These are phyloP conservation scores for Fusarium annulatum DNA, from an alignment of 2,329 filamentous ascomycete species.

Conservation along the genomic window DNA sequence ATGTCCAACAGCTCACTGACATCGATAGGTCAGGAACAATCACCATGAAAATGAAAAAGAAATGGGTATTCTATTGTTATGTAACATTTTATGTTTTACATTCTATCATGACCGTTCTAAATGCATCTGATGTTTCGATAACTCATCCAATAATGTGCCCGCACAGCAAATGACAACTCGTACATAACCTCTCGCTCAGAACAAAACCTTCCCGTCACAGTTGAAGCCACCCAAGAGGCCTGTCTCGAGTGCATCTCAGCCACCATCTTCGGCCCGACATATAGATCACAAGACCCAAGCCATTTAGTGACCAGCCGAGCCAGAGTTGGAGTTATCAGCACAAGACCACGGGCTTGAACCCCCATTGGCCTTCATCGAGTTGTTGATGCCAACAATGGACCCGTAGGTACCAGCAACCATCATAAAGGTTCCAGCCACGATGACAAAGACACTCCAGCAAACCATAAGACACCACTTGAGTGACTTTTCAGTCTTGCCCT, in stretches of 20 bases:
- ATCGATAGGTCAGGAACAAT: no score
- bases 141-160: neutral
- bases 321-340: conserved; percentile 55
- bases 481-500: conserved; percentile 6
- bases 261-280: neutral
- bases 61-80: neutral
- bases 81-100: neutral
- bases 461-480: conserved; percentile 26
- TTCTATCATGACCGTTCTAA: neutral
- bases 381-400: conserved; percentile 50
- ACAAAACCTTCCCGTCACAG: neutral
- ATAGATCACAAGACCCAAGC: accelerated
- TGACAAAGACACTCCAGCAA: conserved; percentile 25
- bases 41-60: neutral
- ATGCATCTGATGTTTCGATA: no score
- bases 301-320: conserved; percentile 4
- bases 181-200: neutral
- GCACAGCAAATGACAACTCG: neutral
- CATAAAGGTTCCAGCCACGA: conserved; percentile 48
- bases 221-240: neutral
- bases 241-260: neutral
- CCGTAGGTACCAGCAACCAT: conserved; percentile 59
- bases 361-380: conserved; percentile 49
- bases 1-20: accelerated
- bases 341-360: conserved; percentile 56